Conservation (phyloP, 176 grass and related monocot species). For the Carex myosuroides region DNA sequence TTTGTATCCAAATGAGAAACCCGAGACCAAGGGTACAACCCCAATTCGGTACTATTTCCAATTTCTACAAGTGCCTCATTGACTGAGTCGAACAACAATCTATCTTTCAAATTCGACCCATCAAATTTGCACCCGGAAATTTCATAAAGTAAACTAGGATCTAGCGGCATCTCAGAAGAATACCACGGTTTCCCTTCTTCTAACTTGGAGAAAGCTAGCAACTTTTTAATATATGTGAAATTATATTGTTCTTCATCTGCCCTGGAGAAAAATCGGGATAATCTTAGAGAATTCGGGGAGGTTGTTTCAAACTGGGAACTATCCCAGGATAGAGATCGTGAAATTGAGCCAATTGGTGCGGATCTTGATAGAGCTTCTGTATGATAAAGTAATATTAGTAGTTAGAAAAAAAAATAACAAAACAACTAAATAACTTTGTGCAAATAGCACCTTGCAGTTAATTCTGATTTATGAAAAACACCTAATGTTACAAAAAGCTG, state of each 20-base stretch:
- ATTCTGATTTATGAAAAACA: neutral
- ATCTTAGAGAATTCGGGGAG: conserved; percentile 69
- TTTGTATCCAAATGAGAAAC: conserved; percentile 4
- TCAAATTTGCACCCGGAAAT: conserved; percentile 35
- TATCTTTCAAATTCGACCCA: conserved; percentile 33
- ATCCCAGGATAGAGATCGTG: conserved; percentile 54
- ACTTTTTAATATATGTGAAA: conserved; percentile 51
- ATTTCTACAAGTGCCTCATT: conserved; percentile 66
- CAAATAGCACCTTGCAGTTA: neutral
- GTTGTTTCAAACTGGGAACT: conserved; percentile 40
- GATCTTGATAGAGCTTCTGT: conserved; percentile 80
- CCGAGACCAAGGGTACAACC: conserved; percentile 46
- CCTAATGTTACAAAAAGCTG: neutral
- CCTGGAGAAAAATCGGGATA: conserved; percentile 67
- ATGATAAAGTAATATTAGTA: conserved; percentile 10
- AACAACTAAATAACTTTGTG: conserved; percentile 3
- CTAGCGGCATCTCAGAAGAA: conserved; percentile 48
- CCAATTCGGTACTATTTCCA: conserved; percentile 30
- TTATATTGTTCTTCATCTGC: conserved; percentile 79
- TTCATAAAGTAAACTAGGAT: conserved; percentile 40
- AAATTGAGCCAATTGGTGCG: conserved; percentile 66
- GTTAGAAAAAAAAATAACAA: neutral
- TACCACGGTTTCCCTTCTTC: conserved; percentile 34
- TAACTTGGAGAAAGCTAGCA: conserved; percentile 43
- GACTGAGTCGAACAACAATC: conserved; percentile 60